phyloP scores from a whole-genome alignment of 805 yeast species.

The Yamadazyma philogaea region DNA sequence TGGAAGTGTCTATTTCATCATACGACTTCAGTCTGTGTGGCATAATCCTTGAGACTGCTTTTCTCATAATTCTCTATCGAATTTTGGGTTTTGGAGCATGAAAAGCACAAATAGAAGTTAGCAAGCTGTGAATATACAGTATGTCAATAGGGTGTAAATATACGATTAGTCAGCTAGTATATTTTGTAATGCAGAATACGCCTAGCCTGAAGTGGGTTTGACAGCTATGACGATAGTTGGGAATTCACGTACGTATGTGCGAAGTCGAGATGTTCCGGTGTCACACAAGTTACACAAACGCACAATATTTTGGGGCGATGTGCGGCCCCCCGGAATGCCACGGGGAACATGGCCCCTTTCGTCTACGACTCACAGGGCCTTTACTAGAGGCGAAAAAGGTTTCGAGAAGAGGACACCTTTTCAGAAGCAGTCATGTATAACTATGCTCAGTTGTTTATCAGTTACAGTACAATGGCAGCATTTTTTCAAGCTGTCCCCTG shows the following conservation, averaged over 20 bases:
- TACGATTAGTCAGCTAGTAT: neutral
- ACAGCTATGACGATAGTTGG: neutral
- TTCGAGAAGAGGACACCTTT: too few relatives aligned
- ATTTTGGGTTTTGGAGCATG: neutral
- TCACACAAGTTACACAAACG: neutral
- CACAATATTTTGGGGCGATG: neutral
- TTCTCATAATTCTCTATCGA: conserved; percentile 39
- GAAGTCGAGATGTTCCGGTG: conserved; percentile 1
- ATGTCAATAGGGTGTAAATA: neutral
- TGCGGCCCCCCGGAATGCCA: neutral
- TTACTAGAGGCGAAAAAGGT: neutral
- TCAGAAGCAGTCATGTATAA: too few relatives aligned
- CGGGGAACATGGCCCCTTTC: neutral
- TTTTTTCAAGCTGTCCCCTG: too few relatives aligned
- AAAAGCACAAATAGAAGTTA: too few relatives aligned
- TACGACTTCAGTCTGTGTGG: conserved; percentile 17
- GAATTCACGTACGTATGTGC: neutral
- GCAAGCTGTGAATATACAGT: neutral
- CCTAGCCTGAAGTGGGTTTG: neutral
- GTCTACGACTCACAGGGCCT: neutral
- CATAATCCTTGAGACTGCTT: conserved; percentile 47
- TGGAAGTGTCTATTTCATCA: neutral
- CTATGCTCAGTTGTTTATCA: too few relatives aligned
- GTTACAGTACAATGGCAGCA: too few relatives aligned
- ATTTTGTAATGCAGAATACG: neutral